These are phyloP conservation scores for Parasitella parasitica DNA, from an alignment of 371 early-diverging fungal genomes.

Conservation along the genomic window DNA sequence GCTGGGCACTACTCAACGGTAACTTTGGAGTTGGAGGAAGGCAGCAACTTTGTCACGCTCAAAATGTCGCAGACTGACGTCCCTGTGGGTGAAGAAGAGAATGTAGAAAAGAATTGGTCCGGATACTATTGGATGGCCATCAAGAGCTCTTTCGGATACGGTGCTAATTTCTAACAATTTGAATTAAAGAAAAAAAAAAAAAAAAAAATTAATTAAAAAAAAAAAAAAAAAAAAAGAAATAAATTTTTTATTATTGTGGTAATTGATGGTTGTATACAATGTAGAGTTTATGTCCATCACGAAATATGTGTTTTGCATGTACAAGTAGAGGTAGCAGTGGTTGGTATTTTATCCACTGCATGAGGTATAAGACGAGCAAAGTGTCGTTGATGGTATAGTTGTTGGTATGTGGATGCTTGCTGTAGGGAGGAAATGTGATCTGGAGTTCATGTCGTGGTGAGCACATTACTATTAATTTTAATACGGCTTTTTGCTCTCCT, in stretches of 20 bases:
- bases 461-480: conserved; percentile 3
- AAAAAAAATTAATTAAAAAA: conserved; percentile 5
- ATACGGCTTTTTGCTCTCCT: conserved; percentile 2
- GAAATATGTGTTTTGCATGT: not conserved
- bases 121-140: conserved; percentile 94
- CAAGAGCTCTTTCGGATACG: conserved; percentile 85
- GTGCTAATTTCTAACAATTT: conserved; percentile 52
- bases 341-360: not conserved
- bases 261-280: conserved; percentile 4
- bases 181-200: conserved; percentile 3
- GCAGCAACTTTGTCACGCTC: conserved; percentile 65
- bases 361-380: not conserved
- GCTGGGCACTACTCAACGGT: conserved; percentile 85
- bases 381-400: not conserved
- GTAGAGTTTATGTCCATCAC: conserved; percentile 10
- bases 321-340: not conserved
- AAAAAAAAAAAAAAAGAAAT: conserved; percentile 2
- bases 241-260: not conserved
- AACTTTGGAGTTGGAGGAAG: conserved; percentile 73
- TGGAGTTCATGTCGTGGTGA: not conserved
- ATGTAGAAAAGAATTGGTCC: conserved; percentile 84
- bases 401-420: not conserved
- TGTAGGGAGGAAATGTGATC: not conserved
- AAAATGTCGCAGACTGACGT: conserved; percentile 83
- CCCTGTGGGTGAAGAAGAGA: conserved; percentile 87